Base-by-base conservation (phyloP, 257 asterid genomes). In the Lycium barbarum region DNA sequence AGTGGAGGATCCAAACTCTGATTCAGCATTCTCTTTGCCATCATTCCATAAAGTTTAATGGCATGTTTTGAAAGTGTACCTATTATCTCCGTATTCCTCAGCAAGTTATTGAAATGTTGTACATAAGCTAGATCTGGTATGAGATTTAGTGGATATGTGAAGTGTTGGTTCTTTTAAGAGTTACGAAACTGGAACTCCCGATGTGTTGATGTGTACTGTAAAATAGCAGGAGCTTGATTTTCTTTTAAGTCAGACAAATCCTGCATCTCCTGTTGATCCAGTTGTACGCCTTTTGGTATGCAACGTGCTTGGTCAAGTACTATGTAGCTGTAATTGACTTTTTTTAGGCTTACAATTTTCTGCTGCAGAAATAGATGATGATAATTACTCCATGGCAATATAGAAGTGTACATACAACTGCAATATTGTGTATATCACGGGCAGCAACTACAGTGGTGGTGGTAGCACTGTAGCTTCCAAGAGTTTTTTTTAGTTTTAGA, bases 1-100 rank as follows among this genome's bases (percentile, higher is more conserved):
- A 73, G 47, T 51, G 83, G 33, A 66, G 61, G 38, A 82, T 61
- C 53, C 53, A 70, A 13, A 81, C 49, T 10, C n/a, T 22, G 85
- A 79, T 86, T 58, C 66, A 67, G 81, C 58, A 22, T 49, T 51
- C 20, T 74, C 81, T 49, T 74, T 20, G 20, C 81, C 81, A 76
- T 51, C 63, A 22, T 76, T 40, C 79, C 43, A 12, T 12, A 6
- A 51, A 76, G 81, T 49, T 13, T 22, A n/a, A 11, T 47, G 80
- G 80, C 59, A 73, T 47, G 59, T 47, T 26, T 47, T 47, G 15
- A 49, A 73, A 20, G 15, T 38, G 78, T 68, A 68, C 51, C 53
- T 38, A 38, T 35, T 59, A 40, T 26, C 79, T 49, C 53, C 1
- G n/a, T 2, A 67, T n/a, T 43, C 49, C 33, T 36, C 49, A 7